phyloP scores from a whole-genome alignment of 192 early-diverging fungal genomes.

The Podila horticola region DNA sequence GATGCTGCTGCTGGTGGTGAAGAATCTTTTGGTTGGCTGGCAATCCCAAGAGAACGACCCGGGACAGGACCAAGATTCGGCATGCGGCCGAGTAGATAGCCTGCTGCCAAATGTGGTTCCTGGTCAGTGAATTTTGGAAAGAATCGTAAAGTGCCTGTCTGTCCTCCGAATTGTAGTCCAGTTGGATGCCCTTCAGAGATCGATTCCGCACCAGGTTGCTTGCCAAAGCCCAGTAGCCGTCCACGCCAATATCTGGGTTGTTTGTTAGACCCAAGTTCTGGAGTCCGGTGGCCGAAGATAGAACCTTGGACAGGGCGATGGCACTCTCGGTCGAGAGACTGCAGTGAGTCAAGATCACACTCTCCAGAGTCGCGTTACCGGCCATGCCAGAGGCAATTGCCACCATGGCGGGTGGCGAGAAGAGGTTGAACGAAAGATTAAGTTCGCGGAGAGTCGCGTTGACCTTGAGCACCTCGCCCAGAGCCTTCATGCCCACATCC shows the following conservation, averaged over 20 bases:
- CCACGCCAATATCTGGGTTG: conserved; percentile 53
- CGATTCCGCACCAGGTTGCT: conserved; percentile 45
- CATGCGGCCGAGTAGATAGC: conserved; percentile 53
- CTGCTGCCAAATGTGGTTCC: conserved; percentile 57
- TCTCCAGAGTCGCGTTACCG: conserved; percentile 51
- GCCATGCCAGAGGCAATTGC: conserved; percentile 39
- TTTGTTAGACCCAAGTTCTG: conserved; percentile 52
- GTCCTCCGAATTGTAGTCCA: conserved; percentile 61
- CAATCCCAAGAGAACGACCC: conserved; percentile 48
- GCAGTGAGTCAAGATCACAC: conserved; percentile 49
- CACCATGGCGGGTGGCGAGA: conserved; percentile 23
- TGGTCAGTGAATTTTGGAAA: conserved; percentile 52
- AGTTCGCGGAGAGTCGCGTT: conserved; percentile 46
- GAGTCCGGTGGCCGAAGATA: conserved; percentile 44
- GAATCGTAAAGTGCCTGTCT: conserved; percentile 52
- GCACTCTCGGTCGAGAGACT: conserved; percentile 46
- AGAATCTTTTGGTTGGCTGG: conserved; percentile 36
- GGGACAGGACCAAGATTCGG: conserved; percentile 42
- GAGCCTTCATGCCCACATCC: conserved; percentile 29
- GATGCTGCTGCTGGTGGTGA: conserved; percentile 34
- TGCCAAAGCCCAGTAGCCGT: conserved; percentile 54
- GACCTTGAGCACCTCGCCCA: conserved; percentile 32
- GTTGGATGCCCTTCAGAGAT: conserved; percentile 53
- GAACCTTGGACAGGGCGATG: conserved; percentile 19
- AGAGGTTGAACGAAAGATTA: conserved; percentile 51